Base-by-base conservation (phyloP, 2,329 filamentous ascomycete species). In the Biscogniauxia marginata region DNA sequence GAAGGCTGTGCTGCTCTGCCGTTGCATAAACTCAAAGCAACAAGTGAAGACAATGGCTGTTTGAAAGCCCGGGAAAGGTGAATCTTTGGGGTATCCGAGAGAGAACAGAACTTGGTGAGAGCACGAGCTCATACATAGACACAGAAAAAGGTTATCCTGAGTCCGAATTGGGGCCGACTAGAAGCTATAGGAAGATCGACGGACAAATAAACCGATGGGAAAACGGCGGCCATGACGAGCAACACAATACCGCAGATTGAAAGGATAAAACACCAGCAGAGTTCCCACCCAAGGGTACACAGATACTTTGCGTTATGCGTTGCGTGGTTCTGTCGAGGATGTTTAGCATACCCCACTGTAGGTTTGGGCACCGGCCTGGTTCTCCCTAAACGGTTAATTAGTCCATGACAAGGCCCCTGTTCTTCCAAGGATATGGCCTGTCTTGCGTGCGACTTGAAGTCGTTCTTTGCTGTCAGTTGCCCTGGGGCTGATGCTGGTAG, bases 281-380 rank as follows among this genome's bases (percentile, higher is more conserved):
- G 67, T 68, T 70, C 67, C 67, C 65, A 67, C 65, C 61, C 47
- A 57, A 53, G 64, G 67, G 65, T 65, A 65, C 63, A 67, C 62
- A 56, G 65, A 65, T 60, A 65, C 67, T 65, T 66, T 59, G 62
- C 69, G 65, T 69, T 65, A 67, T 71, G 71, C 71, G 69, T 71
- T 67, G 67, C 61, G 62, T 59, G 50, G 64, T 61, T 62, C 59
- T 61, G 65, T 70, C 65, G 63, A 66, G 59, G 65, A 66, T 64
- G 67, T 68, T 68, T 69, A 69, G 67, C 61, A 61, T 71, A 66
- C 67, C 67, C 66, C 70, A 70, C 66, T 67, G 60, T 60, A 67
- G 64, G 65, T 65, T 67, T 69, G 64, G 65, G 61, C 65, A 50
- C 57, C 61, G 65, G 61, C 52, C 56, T 63, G 61, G 48, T 61